Base-by-base conservation (phyloP, 441 rosid genomes). In the Mallotus japonicus region DNA sequence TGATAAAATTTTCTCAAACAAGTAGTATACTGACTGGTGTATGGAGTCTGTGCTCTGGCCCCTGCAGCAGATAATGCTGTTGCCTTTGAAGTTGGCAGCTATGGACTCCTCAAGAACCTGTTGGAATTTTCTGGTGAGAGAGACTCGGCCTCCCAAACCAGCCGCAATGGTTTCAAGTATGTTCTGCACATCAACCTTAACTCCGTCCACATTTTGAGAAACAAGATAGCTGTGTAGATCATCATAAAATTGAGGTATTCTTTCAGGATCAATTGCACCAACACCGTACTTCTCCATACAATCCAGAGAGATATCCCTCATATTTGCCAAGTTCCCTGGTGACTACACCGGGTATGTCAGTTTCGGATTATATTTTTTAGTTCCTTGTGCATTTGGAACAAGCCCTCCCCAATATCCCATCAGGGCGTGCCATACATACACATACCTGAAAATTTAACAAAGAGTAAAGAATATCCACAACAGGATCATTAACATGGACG, bases 321-420 rank as follows among this genome's bases (percentile, higher is more conserved):
- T 69, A 65, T 84, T 83, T 68, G 80, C 84, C 74, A 87, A 75
- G 73, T 75, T 83, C 62, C 83, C 87, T 16, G 83, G 86, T 32
- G 87, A 79, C 70, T 82, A 88, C 17, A 62, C 44, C 6, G 84
- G 88, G 67, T 77, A 78, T 67, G 64, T 78, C 69, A 87, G 53
- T 71, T 66, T 72, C 17, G 87, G 87, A 71, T 77, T 80, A 53
- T 87, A 85, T 62, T 71, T 79, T 77, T 75, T 71, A 20, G 79
- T 81, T 40, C 72, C 86, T 12, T 20, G 60, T 32, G 80, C 80
- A 76, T 83, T 73, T 16, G 87, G 90, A 79, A 37, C 82, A 61
- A 87, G 86, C 73, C 94, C 96, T 70, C 97, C 97, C 97, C 94
- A 92, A 73, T 92, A 90, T 16, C 97, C 97, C 37, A 92, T 81